phyloP scores from a whole-genome alignment of 2,329 filamentous ascomycete species.

The Fusarium mangiferae region DNA sequence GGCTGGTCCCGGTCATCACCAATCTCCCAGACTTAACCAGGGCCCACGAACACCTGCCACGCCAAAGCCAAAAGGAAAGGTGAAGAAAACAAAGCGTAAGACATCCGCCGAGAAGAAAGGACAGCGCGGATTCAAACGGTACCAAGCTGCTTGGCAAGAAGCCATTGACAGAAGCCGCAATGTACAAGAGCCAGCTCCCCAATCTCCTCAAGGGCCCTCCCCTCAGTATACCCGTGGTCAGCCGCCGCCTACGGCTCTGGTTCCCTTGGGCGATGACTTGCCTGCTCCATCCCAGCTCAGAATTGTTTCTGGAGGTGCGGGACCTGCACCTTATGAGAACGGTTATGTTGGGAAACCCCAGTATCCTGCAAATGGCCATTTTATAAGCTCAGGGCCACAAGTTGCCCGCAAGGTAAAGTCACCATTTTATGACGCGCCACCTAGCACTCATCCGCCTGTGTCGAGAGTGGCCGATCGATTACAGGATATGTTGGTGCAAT shows the following conservation, averaged over 20 bases:
- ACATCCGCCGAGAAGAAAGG: slow-evolving; percentile 47
- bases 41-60: slow-evolving; percentile 24
- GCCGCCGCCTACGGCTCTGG: slow-evolving; percentile 9
- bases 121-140: slow-evolving; percentile 59
- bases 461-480: slow-evolving; percentile 31
- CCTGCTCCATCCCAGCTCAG: slow-evolving; percentile 34
- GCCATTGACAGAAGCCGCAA: slow-evolving; percentile 47
- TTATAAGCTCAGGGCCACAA: slow-evolving; percentile 25
- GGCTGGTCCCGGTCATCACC: slow-evolving; percentile 25
- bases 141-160: slow-evolving; percentile 57
- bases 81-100: slow-evolving; percentile 45
- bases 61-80: slow-evolving; percentile 37
- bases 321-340: slow-evolving; percentile 41
- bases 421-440: slow-evolving; percentile 31
- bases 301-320: slow-evolving; percentile 29
- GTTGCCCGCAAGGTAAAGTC: slow-evolving; percentile 45
- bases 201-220: slow-evolving; percentile 19
- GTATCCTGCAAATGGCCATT: slow-evolving; percentile 29
- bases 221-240: slow-evolving; percentile 22
- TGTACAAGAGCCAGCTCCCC: slow-evolving; percentile 10
- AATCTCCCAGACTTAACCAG: slow-evolving; percentile 30
- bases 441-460: slow-evolving; percentile 35
- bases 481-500: slow-evolving; percentile 58
- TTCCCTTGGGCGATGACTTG: slow-evolving; percentile 25
- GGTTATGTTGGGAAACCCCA: slow-evolving; percentile 44